A percentile compares a stretch with the other conserved stretches of the same genome.
These are phyloP conservation scores for Neofusicoccum cordaticola DNA, from an alignment of 2,329 filamentous ascomycete genomes.

Conservation along the genomic window DNA sequence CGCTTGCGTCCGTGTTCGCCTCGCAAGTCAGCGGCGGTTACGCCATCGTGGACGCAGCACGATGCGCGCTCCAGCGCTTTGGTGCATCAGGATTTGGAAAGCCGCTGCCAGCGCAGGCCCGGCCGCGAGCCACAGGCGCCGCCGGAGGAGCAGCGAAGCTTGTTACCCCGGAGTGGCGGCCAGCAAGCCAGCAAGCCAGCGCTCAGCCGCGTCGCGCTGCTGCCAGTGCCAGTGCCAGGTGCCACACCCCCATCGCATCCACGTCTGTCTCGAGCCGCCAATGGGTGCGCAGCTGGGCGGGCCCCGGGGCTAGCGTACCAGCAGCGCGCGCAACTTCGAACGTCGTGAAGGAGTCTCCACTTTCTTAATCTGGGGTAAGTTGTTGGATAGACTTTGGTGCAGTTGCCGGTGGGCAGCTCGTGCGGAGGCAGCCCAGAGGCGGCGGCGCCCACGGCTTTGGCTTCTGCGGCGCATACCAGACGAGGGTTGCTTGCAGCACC, in stretches of 20 bases:
- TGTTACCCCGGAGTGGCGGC: not conserved
- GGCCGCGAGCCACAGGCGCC: too few relatives aligned
- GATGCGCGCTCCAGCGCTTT: not conserved
- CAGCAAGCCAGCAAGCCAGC: not conserved
- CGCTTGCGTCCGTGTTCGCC: too few relatives aligned
- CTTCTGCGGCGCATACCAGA: not conserved
- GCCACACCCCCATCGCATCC: not conserved
- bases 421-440: not conserved
- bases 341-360: constrained; percentile 14
- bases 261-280: not conserved
- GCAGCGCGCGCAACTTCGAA: constrained; percentile 11
- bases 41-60: too few relatives aligned
- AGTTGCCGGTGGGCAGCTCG: constrained; percentile 2
- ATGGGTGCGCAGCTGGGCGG: not conserved
- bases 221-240: too few relatives aligned
- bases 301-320: constrained; percentile 5
- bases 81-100: not conserved
- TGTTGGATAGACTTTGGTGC: constrained; percentile 12
- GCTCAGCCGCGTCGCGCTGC: not conserved
- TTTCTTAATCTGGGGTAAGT: constrained; percentile 16
- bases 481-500: not conserved
- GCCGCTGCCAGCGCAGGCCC: not conserved
- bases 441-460: not conserved
- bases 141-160: not conserved
- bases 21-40: too few relatives aligned